Base-by-base conservation (phyloP, 2,329 filamentous ascomycete genomes). In the Sordariomycetes sp. region DNA sequence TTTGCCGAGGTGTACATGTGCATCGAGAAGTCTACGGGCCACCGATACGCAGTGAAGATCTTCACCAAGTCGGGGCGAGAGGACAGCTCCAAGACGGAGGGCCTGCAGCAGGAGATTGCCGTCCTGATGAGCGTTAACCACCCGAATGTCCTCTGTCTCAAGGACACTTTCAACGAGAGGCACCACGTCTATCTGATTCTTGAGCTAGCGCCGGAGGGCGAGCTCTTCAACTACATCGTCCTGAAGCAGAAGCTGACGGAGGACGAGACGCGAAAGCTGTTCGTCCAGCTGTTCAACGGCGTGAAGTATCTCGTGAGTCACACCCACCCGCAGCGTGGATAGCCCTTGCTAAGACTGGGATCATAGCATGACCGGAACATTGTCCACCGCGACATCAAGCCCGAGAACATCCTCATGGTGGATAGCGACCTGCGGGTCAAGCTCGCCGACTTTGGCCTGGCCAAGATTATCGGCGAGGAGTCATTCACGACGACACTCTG, bases 401-500 rank as follows among this genome's bases (percentile, higher is more conserved):
- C 91, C 0, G 92, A 97, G 68, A 97, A 97, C 65, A 97, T 99
- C 36, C 74, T 99, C 10, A 75, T 99, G 39, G 84, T 87, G 5
- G 90, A 96, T 70, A 90, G 89, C 65, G 79, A 94, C 36, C 74
- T 96, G 32, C 85, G 85, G 59, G 86, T 96, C 61, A 99, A 99
- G 72, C 74, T 99, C 60, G 94, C 91, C 22, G 94, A 99, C 70
- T 99, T 99, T 70, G 94, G 94, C 52, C 79, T 99, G 42, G 92
- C 94, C 50, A 99, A 99, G 73, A 97, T 99, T 62, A 96, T 99
- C 62, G 95, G 95, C 61, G 94, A 99, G 69, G 90, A 96, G 67
- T 96, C 92, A 0, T 99, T 99, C 68, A 97, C 94, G 1, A 96
- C 91, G 0, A 97, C 94, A 0, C 75, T 99, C 61, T 94, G 94